phyloP scores from a whole-genome alignment of 148 eudicot species.

The Persicaria tinctoria region DNA sequence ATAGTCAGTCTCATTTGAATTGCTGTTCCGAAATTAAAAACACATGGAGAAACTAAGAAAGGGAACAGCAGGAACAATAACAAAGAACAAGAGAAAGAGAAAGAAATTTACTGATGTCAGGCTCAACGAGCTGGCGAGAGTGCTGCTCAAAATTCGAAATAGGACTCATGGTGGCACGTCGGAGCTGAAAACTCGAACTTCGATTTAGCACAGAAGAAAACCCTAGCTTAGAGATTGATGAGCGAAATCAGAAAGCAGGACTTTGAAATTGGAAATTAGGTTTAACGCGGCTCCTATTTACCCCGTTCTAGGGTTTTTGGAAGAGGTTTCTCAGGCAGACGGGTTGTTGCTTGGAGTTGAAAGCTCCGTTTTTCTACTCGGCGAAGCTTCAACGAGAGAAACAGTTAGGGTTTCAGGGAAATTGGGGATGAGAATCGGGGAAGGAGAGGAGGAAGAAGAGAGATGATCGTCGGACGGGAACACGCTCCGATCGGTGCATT shows the following conservation, averaged over 20 bases:
- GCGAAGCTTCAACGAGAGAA: background rate
- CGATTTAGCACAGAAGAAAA: background rate
- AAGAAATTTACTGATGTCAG: slow-evolving; percentile 49
- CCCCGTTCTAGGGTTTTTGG: slow-evolving; percentile 3
- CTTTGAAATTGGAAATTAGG: background rate
- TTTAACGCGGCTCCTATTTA: background rate
- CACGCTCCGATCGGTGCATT: background rate
- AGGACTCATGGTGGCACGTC: slow-evolving; percentile 59
- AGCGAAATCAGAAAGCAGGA: slow-evolving; percentile 2
- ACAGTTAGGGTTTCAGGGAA: background rate
- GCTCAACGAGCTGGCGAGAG: slow-evolving; percentile 60
- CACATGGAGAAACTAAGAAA: background rate
- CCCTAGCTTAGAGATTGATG: slow-evolving; percentile 10
- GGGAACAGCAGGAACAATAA: background rate
- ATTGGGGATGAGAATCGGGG: background rate
- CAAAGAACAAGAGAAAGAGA: slow-evolving; percentile 1
- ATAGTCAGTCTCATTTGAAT: slow-evolving; percentile 71
- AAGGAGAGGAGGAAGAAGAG: background rate
- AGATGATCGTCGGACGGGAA: background rate
- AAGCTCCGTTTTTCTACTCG: background rate
- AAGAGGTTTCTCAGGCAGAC: background rate
- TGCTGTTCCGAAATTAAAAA: slow-evolving; percentile 33
- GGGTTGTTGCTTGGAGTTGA: background rate
- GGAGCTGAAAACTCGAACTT: background rate
- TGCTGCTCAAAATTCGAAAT: slow-evolving; percentile 95